A percentile compares a stretch with the other conserved stretches of the same genome.
Conservation (phyloP, 805 yeast genomes). For the Helenozyma rhizophorensis region DNA sequence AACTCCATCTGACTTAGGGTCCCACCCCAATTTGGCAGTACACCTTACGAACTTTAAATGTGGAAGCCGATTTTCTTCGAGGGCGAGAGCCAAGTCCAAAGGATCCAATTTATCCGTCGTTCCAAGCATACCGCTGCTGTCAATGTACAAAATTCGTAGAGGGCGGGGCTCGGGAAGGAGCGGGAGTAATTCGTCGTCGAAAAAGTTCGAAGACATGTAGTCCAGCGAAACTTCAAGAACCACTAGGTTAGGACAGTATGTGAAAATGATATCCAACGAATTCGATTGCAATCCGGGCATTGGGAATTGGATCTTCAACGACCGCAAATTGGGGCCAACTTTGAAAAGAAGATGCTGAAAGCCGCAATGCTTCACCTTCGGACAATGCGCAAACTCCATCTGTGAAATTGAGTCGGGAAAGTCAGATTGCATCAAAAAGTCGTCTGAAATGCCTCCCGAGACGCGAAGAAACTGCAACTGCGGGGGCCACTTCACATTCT, state of each 20-base stretch:
- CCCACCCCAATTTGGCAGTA: constrained; percentile 85
- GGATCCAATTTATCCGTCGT: constrained; percentile 81
- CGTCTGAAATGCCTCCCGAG: constrained; percentile 87
- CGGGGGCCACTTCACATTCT: constrained; percentile 70
- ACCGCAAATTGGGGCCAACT: constrained; percentile 62
- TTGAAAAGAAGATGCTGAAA: constrained; percentile 56
- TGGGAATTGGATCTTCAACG: constrained; percentile 74
- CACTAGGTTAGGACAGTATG: constrained; percentile 69
- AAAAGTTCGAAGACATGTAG: constrained; percentile 50
- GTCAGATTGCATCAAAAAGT: constrained; percentile 61
- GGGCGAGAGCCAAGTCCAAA: constrained; percentile 80
- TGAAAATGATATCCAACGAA: constrained; percentile 69
- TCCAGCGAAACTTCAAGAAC: constrained; percentile 73
- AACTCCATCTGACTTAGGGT: constrained; percentile 42
- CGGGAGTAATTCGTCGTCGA: constrained; percentile 30
- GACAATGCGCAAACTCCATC: constrained; percentile 85
- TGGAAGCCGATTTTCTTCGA: constrained; percentile 75
- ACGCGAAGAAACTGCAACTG: constrained; percentile 65
- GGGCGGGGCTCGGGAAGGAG: constrained; percentile 36
- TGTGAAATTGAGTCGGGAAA: constrained; percentile 71
- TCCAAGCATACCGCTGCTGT: constrained; percentile 84
- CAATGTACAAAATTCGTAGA: constrained; percentile 60
- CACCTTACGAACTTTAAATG: constrained; percentile 57
- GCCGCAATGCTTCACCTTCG: constrained; percentile 62
- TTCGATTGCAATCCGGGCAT: constrained; percentile 73